These are phyloP conservation scores for Gossypium davidsonii DNA, from an alignment of 441 rosid species.

Conservation along the genomic window DNA sequence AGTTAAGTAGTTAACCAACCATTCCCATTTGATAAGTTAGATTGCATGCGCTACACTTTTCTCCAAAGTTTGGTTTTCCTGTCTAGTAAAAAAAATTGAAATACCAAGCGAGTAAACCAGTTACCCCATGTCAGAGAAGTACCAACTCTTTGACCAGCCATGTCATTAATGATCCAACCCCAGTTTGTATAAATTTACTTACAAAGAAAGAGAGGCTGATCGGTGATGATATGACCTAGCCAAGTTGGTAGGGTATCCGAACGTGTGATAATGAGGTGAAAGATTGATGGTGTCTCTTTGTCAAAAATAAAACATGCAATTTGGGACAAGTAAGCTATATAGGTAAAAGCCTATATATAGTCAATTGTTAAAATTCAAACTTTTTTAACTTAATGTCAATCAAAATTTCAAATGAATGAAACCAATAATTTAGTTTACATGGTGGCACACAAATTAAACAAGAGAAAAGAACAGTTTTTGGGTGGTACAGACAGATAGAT, in stretches of 20 bases:
- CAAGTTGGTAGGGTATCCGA: not conserved
- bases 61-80: constrained; percentile 1
- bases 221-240: not conserved
- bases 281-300: not conserved
- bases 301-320: not conserved
- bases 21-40: not conserved
- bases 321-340: not conserved
- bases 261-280: constrained; percentile 3
- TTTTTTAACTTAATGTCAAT: too few relatives aligned
- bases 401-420: too few relatives aligned
- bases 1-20: not conserved
- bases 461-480: not conserved
- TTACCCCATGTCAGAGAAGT: not conserved
- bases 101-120: not conserved
- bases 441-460: not conserved
- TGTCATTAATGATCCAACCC: not conserved
- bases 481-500: not conserved
- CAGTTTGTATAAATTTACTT: constrained; percentile 1
- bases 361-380: too few relatives aligned
- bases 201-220: not conserved
- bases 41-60: not conserved
- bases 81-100: not conserved
- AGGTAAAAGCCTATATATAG: not conserved
- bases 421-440: too few relatives aligned
- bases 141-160: not conserved